A percentile compares a stretch with the other conserved stretches of the same genome.
Evolutionary conservation across 139 green algal species (phyloP).

Genomic region (Volvox reticuliferus): DNA sequence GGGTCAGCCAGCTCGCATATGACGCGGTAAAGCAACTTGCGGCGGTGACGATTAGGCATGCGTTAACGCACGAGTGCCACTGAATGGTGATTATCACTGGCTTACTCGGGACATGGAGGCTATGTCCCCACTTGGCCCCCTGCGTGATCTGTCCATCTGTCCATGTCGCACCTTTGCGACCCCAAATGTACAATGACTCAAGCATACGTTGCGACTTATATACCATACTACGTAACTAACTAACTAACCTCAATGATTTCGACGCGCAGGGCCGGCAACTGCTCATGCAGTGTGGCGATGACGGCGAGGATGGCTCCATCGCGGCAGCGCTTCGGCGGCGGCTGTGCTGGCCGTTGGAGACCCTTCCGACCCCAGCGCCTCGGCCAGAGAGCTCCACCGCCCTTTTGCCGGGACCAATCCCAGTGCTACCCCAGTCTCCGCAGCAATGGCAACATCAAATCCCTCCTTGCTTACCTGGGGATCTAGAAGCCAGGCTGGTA

Average conservation of each 20-base stretch:
- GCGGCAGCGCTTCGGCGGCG: not conserved
- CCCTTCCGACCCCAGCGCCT: not conserved
- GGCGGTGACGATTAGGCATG: not conserved
- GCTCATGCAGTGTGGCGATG: not conserved
- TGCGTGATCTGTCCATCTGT: too few species aligned
- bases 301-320: not conserved
- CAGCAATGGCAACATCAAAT: not conserved
- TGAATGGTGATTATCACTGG: too few species aligned
- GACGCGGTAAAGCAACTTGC: not conserved
- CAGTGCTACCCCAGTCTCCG: not conserved
- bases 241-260: too few species aligned
- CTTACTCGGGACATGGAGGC: too few species aligned
- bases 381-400: not conserved
- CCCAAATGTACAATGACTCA: too few species aligned
- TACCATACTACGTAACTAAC: too few species aligned
- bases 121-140: too few species aligned
- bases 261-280: too few species aligned
- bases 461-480: not conserved
- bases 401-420: too few species aligned
- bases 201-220: too few species aligned
- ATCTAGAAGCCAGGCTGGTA: not conserved
- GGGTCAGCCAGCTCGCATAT: not conserved
- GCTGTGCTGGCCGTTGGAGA: conserved; percentile 1
- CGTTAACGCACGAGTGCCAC: too few species aligned
- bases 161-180: too few species aligned